phyloP scores from a whole-genome alignment of 1,284 basidiomycete genomes.

The Leccinum pachyderme region DNA sequence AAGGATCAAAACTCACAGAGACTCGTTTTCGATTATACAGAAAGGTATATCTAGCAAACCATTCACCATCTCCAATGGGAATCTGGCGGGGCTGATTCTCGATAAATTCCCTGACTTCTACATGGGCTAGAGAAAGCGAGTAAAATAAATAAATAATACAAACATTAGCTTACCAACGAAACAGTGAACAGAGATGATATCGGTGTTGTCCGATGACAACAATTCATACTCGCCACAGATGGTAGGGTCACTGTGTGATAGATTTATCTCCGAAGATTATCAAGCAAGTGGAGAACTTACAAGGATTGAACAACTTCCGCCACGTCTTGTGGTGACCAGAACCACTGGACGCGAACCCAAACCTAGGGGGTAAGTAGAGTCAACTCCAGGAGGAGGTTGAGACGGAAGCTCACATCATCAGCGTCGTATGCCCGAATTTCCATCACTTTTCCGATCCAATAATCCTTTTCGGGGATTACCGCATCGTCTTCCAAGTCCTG shows the following conservation, averaged over 20 bases:
- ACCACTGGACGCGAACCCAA: slow-evolving; percentile 50
- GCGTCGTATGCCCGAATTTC: slow-evolving; percentile 18
- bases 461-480: slow-evolving; percentile 5
- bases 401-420: slow-evolving; percentile 15
- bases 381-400: background rate
- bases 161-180: slow-evolving; percentile 38
- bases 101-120: slow-evolving; percentile 32
- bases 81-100: slow-evolving; percentile 36
- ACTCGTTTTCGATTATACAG: slow-evolving; percentile 34
- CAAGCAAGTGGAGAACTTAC: slow-evolving; percentile 30
- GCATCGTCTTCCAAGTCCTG: background rate
- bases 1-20: slow-evolving; percentile 25
- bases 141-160: background rate
- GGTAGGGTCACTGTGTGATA: slow-evolving; percentile 33
- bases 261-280: background rate
- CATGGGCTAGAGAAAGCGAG: slow-evolving; percentile 14
- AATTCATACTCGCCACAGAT: slow-evolving; percentile 43
- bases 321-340: slow-evolving; percentile 44
- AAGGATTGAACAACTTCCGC: slow-evolving; percentile 42
- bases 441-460: slow-evolving; percentile 27
- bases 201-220: slow-evolving; percentile 43
- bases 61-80: slow-evolving; percentile 36
- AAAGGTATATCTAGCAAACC: slow-evolving; percentile 43
- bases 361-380: slow-evolving; percentile 33
- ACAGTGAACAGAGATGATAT: slow-evolving; percentile 40